Percentiles rank a stretch among this genome's conserved stretches.
These are phyloP conservation scores for Magnaporthales sp. DNA, from an alignment of 2,329 filamentous ascomycete genomes.

Conservation along the genomic window DNA sequence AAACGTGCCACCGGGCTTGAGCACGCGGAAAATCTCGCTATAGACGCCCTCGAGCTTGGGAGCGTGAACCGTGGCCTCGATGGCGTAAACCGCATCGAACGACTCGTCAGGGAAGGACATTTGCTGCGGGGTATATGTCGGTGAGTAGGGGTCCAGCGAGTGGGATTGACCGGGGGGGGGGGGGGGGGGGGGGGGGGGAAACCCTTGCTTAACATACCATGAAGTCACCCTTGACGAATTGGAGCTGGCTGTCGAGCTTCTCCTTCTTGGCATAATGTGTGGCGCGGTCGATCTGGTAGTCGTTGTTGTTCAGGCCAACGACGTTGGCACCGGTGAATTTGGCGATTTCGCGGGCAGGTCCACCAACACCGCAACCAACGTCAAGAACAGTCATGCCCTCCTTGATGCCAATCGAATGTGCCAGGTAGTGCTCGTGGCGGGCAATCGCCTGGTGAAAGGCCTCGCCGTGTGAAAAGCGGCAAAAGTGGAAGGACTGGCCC, in stretches of 20 bases:
- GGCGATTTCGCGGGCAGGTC: slow-evolving; percentile 89
- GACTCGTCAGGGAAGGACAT: slow-evolving; percentile 89
- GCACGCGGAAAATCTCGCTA: slow-evolving; percentile 84
- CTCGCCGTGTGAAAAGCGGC: slow-evolving; percentile 81
- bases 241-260: slow-evolving; percentile 68
- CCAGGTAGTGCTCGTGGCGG: slow-evolving; percentile 96
- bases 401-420: slow-evolving; percentile 77
- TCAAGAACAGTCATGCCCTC: slow-evolving; percentile 86
- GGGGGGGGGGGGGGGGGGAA: not conserved
- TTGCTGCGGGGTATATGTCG: slow-evolving; percentile 45
- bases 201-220: slow-evolving; percentile 46
- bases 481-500: slow-evolving; percentile 96
- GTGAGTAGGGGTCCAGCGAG: not conserved
- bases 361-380: slow-evolving; percentile 94
- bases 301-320: slow-evolving; percentile 95
- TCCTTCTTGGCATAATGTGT: slow-evolving; percentile 76
- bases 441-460: slow-evolving; percentile 85
- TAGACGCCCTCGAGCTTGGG: slow-evolving; percentile 88
- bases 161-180: not conserved
- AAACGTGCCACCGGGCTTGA: slow-evolving; percentile 93
- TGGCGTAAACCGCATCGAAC: slow-evolving; percentile 94
- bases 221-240: slow-evolving; percentile 92
- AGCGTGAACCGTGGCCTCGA: slow-evolving; percentile 94
- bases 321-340: slow-evolving; percentile 90
- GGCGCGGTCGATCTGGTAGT: slow-evolving; percentile 97